A percentile compares a stretch with the other conserved stretches of the same genome.
These are phyloP conservation scores for Helotiales sp. DNA, from an alignment of 2,329 filamentous ascomycete species.

Conservation along the genomic window DNA sequence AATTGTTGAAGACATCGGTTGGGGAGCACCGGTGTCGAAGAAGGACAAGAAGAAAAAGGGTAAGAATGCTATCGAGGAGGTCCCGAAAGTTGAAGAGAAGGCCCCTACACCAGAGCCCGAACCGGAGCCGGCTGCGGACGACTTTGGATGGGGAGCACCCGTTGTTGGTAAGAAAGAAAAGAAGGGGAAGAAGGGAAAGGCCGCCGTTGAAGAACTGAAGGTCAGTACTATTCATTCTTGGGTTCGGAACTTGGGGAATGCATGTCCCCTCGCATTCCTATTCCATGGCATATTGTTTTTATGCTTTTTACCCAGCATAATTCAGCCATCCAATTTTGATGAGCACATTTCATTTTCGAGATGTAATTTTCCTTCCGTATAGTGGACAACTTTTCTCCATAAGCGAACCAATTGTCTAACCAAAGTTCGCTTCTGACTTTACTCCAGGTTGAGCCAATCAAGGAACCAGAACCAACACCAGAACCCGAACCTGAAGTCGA, in stretches of 20 bases:
- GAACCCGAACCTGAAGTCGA: constrained; percentile 43
- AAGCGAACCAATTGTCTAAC: not conserved
- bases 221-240: not conserved
- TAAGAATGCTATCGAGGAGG: constrained; percentile 43
- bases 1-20: constrained; percentile 37
- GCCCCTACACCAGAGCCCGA: constrained; percentile 43
- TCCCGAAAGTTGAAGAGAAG: constrained; percentile 42
- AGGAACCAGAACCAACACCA: constrained; percentile 40
- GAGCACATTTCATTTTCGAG: not conserved
- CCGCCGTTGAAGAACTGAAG: constrained; percentile 31
- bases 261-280: not conserved
- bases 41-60: constrained; percentile 53
- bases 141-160: not conserved
- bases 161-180: constrained; percentile 13
- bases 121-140: constrained; percentile 11
- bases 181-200: constrained; percentile 26
- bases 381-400: not conserved
- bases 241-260: not conserved
- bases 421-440: not conserved
- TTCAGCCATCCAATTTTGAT: not conserved
- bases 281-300: not conserved
- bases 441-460: constrained; percentile 2
- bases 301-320: not conserved
- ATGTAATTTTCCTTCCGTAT: not conserved
- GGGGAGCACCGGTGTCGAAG: constrained; percentile 45